Base-by-base conservation (phyloP, 345 rosid species). In the Salix viminalis region DNA sequence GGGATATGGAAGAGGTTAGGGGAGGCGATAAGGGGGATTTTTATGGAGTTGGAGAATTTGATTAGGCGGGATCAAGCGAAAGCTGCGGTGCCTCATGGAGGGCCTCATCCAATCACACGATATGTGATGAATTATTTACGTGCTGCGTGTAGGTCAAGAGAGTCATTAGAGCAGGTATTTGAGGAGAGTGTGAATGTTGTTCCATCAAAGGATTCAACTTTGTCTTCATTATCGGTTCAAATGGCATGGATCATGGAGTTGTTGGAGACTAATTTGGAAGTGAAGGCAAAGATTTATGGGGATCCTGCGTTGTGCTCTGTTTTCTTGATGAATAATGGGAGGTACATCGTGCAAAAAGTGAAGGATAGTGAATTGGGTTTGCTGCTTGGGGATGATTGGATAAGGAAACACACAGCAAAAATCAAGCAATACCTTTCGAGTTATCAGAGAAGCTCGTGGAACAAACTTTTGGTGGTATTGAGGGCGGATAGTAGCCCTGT, bases 241-340 rank as follows among this genome's bases (percentile, higher is more conserved):
- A 89, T 95, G 86, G 87, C 79, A 7, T 93, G 99, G 99, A 91
- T 91, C 79, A 89, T 95, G 97, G 97, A 91, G 88, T 86, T 95
- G 52, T 70, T 95, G 71, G 97, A 93, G 90, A 91, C 94, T 79
- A 95, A 95, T 83, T 77, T 95, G 73, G 99, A 93, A 86, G 86
- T 86, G 11, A 95, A 95, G 76, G 85, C 97, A 1, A 93, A 89
- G 87, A 84, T 91, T 56, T 95, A 91, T 36, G 79, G 89, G 62
- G 94, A 95, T 78, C 77, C 88, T 58, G 90, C 94, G 0, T 71
- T 90, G 84, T 86, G 87, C 69, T 83, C 77, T 72, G 83, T 95
- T 58, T 95, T 95, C 72, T 84, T 93, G 91, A 89, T 95, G 94
- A 95, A 93, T 76, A 95, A 93, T 52, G 92, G 88, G 46, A 90